Conservation (phyloP, 2,329 filamentous ascomycete genomes). For the Fusarium keratoplasticum region DNA sequence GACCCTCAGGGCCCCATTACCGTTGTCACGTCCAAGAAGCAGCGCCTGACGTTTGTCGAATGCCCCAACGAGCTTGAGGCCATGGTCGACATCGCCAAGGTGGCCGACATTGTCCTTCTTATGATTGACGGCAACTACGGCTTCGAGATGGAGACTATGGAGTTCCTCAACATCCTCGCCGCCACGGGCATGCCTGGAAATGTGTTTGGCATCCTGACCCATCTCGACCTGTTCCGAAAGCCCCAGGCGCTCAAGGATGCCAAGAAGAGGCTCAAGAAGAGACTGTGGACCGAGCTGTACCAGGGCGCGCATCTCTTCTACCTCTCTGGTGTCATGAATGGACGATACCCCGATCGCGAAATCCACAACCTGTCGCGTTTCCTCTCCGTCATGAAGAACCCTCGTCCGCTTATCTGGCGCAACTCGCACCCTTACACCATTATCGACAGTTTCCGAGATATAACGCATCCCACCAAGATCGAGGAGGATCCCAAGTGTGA, state of each 20-base stretch:
- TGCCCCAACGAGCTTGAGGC: constrained; percentile 96
- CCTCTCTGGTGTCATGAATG: constrained; percentile 95
- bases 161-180: constrained; percentile 94
- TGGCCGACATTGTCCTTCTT: constrained; percentile 94
- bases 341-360: constrained; percentile 95
- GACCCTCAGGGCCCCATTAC: constrained; percentile 93
- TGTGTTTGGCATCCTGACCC: constrained; percentile 95
- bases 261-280: constrained; percentile 95
- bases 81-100: constrained; percentile 97
- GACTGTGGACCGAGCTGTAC: constrained; percentile 97
- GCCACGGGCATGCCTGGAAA: constrained; percentile 98
- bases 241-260: constrained; percentile 91
- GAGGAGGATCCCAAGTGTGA: constrained; percentile 92
- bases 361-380: constrained; percentile 96
- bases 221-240: constrained; percentile 95
- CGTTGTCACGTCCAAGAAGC: constrained; percentile 94
- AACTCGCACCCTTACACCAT: constrained; percentile 96
- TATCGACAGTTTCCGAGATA: constrained; percentile 93
- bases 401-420: constrained; percentile 93
- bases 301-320: constrained; percentile 98
- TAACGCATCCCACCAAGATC: constrained; percentile 91
- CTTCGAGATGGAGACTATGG: constrained; percentile 99
- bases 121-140: constrained; percentile 99
- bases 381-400: constrained; percentile 98
- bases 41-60: constrained; percentile 95